Evolutionary conservation across 805 yeast species (phyloP).

Genomic region (Zygosaccharomyces siamensis): DNA sequence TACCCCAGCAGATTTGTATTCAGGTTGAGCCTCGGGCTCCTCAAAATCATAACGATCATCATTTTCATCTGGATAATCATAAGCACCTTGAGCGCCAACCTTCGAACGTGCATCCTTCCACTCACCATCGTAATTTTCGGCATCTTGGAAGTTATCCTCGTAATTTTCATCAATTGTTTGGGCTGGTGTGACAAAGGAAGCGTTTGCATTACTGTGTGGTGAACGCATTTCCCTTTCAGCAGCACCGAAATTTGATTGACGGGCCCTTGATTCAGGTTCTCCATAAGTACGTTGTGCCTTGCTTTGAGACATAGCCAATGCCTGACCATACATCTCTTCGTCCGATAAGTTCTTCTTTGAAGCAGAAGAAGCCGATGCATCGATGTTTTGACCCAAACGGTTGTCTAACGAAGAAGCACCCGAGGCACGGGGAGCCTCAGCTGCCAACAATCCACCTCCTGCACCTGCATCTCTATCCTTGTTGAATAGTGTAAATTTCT

Average conservation of each 20-base stretch:
- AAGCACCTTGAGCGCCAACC: neutral
- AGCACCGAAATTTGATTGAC: slow-evolving; percentile 3
- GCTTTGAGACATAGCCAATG: slow-evolving; percentile 52
- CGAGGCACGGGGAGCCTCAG: neutral
- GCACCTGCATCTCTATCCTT: slow-evolving; percentile 2
- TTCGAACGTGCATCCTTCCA: neutral
- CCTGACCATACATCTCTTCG: slow-evolving; percentile 53
- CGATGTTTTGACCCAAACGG: neutral
- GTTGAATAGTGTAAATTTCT: slow-evolving; percentile 3
- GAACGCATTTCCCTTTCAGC: neutral
- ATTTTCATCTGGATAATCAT: neutral
- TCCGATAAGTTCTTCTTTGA: slow-evolving; percentile 30
- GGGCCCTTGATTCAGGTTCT: neutral
- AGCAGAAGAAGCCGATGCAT: neutral
- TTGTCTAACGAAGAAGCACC: slow-evolving; percentile 2
- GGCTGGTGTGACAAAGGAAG: slow-evolving; percentile 4
- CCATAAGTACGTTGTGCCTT: slow-evolving; percentile 15
- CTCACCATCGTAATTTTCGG: neutral
- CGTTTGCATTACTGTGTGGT: slow-evolving; percentile 3
- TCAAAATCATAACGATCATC: neutral
- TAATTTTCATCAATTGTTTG: slow-evolving; percentile 4
- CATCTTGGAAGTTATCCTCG: neutral
- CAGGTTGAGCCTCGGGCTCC: neutral
- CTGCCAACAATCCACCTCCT: neutral
- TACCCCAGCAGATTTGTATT: neutral